Base-by-base conservation (phyloP, 2,329 filamentous ascomycete genomes). In the Pyricularia grisea region DNA sequence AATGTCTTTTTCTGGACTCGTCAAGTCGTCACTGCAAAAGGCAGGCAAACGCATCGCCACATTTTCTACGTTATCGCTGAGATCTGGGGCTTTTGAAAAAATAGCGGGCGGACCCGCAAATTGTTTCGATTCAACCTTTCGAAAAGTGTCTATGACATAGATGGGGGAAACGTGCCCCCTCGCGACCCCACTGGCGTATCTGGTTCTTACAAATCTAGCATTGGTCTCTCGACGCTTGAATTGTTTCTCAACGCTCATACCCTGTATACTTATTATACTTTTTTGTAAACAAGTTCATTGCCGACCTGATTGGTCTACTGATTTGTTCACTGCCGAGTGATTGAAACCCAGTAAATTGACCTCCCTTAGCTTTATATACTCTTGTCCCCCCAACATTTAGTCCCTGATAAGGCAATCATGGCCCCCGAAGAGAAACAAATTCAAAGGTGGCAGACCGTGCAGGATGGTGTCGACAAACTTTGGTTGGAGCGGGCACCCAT, bases 381-480 rank as follows among this genome's bases (percentile, higher is more conserved):
- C 6, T 12, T 23, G 23, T 25, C 28, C 28, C 7, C n/a, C 20
- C 11, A 28, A 23, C 4, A 28, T 28, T 9, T 11, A 10, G 12
- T n/a, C 30, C 3, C 31, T 4, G 33, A 36, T 1, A 23, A 27
- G 5, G 10, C 25, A 55, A 17, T 7, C 42, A 67, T 67, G 65
- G 14, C 36, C 14, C 28, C 65, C 65, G 30, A 67, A 30, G 50
- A 50, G 50, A 50, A 50, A 42, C 67, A 64, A 55, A 70, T 72
- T 71, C 77, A 80, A 74, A 83, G 86, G 77, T 89, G 87, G 87
- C 78, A 81, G 20, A 86, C 84, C 2, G 77, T 77, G 61, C 82
- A 87, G 72, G 79, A 87, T 73, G 87, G 87, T 11, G 73, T 89
- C 27, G 84, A 87, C 67, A 84, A 85, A 70, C 79, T 89, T 31